Evolutionary conservation across 1,284 basidiomycete genomes (phyloP), one percentile per base, ranked within the genome.

Genomic region (Xanthoconium separans): DNA sequence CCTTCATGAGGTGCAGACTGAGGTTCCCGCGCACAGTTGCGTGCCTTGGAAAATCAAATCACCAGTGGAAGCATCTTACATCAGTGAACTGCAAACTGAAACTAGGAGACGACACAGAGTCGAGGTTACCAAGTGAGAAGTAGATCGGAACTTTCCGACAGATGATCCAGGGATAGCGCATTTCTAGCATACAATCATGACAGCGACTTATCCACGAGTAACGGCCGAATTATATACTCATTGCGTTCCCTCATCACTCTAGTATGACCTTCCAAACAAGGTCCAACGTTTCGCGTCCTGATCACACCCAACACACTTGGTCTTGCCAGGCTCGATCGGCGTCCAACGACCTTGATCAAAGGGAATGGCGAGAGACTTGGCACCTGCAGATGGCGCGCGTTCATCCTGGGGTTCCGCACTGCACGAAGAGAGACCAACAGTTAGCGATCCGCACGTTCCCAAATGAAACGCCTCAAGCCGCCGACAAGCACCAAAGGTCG

Each of bases 311-410:
- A 90, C 80, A 73, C 94, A 97, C 70, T 91, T 93, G 13, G 89
- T 91, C 73, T 90, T 83, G 52, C 91, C 86, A 39, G 75, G 77
- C 67, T 88, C 86, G 63, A 95, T 91, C 39, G 82, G 75, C 15
- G 85, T 79, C 82, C 87, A 97, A 46, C 81, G 81, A 6, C 77
- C 80, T 75, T 99, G 96, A 69, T 98, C 93, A 70, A 96, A 96
- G 16, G 97, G 96, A 77, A 99, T 98, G 65, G 91, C 93, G 12
- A 99, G 85, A 7, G 93, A 95, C 75, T 99, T 99, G 58, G 97
- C 97, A 50, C 96, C 96, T 33, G 96, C 95, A n/a, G 93, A 96
- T 1, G 96, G 97, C 20, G 95, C 95, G 34, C 93, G 88, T 70
- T 94, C 93, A 68, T 98, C 95, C 65, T 91, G 88, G 22, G 90